phyloP scores from a whole-genome alignment of 148 eudicot species.

The Vaccinium corymbosum region DNA sequence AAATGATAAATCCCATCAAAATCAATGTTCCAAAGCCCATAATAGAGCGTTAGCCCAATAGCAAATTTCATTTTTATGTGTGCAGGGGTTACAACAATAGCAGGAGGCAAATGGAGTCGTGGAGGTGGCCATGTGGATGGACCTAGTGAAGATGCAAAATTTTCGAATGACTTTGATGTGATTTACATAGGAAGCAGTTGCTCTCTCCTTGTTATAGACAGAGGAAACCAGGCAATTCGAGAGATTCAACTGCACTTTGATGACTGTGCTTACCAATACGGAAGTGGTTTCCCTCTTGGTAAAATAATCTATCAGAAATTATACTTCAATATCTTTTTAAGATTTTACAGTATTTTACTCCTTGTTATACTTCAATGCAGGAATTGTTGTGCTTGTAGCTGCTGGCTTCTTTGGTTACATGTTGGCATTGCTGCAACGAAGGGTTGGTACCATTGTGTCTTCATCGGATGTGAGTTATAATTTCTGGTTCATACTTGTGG shows the following conservation, averaged over 20 bases:
- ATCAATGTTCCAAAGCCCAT: background rate
- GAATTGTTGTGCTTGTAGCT: conserved; percentile 54
- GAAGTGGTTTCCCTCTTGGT: conserved; percentile 88
- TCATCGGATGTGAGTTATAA: conserved; percentile 44
- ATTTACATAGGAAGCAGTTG: conserved; percentile 96
- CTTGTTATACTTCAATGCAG: conserved; percentile 30
- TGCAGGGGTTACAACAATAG: conserved; percentile 87
- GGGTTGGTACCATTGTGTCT: conserved; percentile 60
- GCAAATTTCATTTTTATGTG: conserved; percentile 14
- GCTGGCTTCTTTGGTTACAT: conserved; percentile 86
- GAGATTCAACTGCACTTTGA: conserved; percentile 96
- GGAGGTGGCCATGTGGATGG: conserved; percentile 97
- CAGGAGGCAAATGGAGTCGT: conserved; percentile 83
- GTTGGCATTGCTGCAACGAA: conserved; percentile 70
- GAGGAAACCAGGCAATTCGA: conserved; percentile 86
- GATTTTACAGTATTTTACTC: background rate
- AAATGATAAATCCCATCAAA: background rate
- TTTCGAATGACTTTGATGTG: conserved; percentile 96
- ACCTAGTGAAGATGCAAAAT: conserved; percentile 96
- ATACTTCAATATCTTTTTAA: background rate
- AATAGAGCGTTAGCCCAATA: background rate
- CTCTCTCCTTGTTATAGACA: conserved; percentile 86
- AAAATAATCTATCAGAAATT: conserved; percentile 14
- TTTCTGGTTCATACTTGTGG: background rate
- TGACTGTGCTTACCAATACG: conserved; percentile 98